Evolutionary conservation across 768 basidiomycete species (phyloP), one percentile per base, ranked within the genome.

Genomic region (Phaffia tasmanica): DNA sequence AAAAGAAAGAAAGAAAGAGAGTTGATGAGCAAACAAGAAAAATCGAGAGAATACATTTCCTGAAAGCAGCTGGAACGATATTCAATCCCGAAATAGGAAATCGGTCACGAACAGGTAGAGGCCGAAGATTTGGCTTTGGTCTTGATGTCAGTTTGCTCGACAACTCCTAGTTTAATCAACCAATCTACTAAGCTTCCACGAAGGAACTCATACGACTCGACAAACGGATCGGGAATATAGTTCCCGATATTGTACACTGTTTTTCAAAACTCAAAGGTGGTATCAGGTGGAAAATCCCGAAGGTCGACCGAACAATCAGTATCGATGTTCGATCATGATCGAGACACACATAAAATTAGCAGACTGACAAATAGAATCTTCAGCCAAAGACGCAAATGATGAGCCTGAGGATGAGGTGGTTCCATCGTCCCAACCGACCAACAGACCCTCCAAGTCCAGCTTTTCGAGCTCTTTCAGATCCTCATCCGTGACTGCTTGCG

Each of bases 211-310:
- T 86, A 97, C 50, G 81, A 79, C 0, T 88, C 87, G 49, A 88
- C 73, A 21, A 90, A 70, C 9, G 83, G 79, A 64, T 94, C 92
- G 1, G 94, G 94, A 50, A 98, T 80, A 77, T 97, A 97, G 21
- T 86, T 81, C 29, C 85, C 79, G 46, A 90, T 70, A 55, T 89
- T 82, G 75, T 86, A 89, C 35, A 92, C 93, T 95, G 73, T 2
- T 3, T 21, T 21, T 3, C 18, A 27, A 49, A 53, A n/a, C 57
- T 60, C 9, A 48, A 54, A n/a, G 19, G 27, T 30, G 21, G 21
- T n/a, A 56, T 3, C 6, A 27, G 16, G 27, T 18, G 16, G 53
- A 54, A n/a, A 16, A 54, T 5, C 27, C 53, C 21, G 5, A 8
- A 54, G 21, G 8, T 5, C 8, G 21, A 54, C 16, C 32, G 25